phyloP scores from a whole-genome alignment of 2,329 filamentous ascomycete genomes.

The Venturia effusa region DNA sequence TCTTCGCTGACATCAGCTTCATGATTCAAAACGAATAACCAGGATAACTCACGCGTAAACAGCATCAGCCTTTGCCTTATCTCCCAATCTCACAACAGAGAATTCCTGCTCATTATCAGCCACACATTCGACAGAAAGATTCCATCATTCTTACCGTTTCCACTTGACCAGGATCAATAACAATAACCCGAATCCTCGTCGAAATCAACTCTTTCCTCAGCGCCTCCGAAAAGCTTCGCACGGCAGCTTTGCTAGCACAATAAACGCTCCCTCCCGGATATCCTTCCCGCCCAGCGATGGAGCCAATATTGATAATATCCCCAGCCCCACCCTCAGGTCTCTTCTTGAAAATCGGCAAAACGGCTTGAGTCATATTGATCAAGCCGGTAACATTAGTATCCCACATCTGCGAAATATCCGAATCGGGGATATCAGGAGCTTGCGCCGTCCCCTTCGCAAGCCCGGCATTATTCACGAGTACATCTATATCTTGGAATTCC shows the following conservation, averaged over 20 bases:
- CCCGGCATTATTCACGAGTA: conserved; percentile 93
- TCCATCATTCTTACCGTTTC: conserved; percentile 49
- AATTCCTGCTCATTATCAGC: conserved; percentile 47
- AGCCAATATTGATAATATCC: conserved; percentile 93
- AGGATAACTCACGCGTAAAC: conserved; percentile 60
- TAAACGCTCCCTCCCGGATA: conserved; percentile 84
- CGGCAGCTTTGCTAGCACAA: conserved; percentile 85
- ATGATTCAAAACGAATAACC: not conserved
- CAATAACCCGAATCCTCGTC: conserved; percentile 71
- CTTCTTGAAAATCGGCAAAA: conserved; percentile 71
- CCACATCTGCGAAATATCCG: conserved; percentile 82
- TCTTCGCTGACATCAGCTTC: conserved; percentile 28
- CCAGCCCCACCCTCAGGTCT: conserved; percentile 60
- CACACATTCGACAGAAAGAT: conserved; percentile 24
- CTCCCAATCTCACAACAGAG: conserved; percentile 78
- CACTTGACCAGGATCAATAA: conserved; percentile 84
- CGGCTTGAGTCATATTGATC: conserved; percentile 91
- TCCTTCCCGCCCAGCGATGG: conserved; percentile 78
- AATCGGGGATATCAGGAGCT: conserved; percentile 69
- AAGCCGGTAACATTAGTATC: conserved; percentile 87
- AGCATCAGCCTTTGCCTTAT: conserved; percentile 79
- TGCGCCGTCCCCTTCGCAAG: conserved; percentile 81
- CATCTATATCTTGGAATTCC: conserved; percentile 74
- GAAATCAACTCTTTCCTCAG: conserved; percentile 74
- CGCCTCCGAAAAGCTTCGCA: conserved; percentile 73